phyloP scores from a whole-genome alignment of 1,284 basidiomycete species.

The Ceratobasidium sp. region DNA sequence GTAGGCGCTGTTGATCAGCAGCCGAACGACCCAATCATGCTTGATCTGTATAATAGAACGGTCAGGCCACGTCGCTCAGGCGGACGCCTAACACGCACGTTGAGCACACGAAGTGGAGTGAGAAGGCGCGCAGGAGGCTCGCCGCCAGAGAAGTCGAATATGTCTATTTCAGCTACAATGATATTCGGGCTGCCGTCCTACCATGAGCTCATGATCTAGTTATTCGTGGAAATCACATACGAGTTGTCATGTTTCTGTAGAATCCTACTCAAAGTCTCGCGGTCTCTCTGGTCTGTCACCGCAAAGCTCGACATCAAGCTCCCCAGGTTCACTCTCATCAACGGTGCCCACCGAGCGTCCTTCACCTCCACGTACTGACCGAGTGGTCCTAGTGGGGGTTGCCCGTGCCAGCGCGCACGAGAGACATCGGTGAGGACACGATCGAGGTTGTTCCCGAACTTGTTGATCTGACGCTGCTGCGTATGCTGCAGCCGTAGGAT shows the following conservation, averaged over 20 bases:
- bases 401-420: slow-evolving; percentile 73
- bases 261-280: slow-evolving; percentile 71
- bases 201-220: slow-evolving; percentile 21
- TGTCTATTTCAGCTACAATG: slow-evolving; percentile 76
- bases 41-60: slow-evolving; percentile 68
- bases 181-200: slow-evolving; percentile 64
- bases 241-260: slow-evolving; percentile 62
- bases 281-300: slow-evolving; percentile 81
- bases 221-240: slow-evolving; percentile 67
- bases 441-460: slow-evolving; percentile 73
- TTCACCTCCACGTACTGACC: slow-evolving; percentile 83
- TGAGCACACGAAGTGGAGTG: slow-evolving; percentile 88
- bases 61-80: neutral
- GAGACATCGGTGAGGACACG: slow-evolving; percentile 62
- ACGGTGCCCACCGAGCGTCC: slow-evolving; percentile 76
- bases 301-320: slow-evolving; percentile 79
- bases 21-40: slow-evolving; percentile 81
- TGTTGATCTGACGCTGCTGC: neutral
- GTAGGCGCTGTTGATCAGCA: slow-evolving; percentile 80
- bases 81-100: slow-evolving; percentile 66
- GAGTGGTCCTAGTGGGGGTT: slow-evolving; percentile 88
- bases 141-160: slow-evolving; percentile 77
- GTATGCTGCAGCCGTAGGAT: slow-evolving; percentile 39
- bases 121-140: slow-evolving; percentile 72
- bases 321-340: slow-evolving; percentile 79